These are phyloP conservation scores for Trametes gibbosa DNA, from an alignment of 768 basidiomycete species.

Conservation along the genomic window DNA sequence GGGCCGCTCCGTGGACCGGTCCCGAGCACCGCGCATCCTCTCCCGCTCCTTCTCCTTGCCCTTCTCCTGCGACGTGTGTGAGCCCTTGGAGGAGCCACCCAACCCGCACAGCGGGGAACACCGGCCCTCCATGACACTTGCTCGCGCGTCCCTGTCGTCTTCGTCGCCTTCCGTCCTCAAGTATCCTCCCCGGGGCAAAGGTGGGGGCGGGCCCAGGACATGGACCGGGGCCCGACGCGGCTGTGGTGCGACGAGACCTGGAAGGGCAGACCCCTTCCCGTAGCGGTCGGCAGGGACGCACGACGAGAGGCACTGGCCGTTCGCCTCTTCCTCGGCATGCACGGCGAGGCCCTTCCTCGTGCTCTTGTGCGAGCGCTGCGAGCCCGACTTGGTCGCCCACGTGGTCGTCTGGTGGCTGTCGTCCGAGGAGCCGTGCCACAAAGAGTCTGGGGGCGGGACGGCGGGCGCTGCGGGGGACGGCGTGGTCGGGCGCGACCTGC, in stretches of 20 bases:
- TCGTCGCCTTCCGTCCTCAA: conserved; percentile 1
- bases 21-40: conserved; percentile 12
- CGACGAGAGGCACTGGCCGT: conserved; percentile 3
- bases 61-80: conserved; percentile 21
- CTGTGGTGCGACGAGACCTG: conserved; percentile 15
- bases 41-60: conserved; percentile 26
- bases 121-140: conserved; percentile 27
- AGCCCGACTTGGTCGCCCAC: conserved; percentile 14
- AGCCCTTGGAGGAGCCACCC: conserved; percentile 21
- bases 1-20: conserved; percentile 19
- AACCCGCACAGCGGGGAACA: conserved; percentile 35
- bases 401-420: not conserved
- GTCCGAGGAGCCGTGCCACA: conserved; percentile 4
- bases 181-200: conserved; percentile 14
- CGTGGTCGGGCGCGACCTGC: conserved; percentile 21
- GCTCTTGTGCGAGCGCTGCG: conserved; percentile 15
- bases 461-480: conserved; percentile 10
- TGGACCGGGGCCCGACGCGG: conserved; percentile 17
- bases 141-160: conserved; percentile 18
- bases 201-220: conserved; percentile 21
- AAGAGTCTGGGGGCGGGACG: not conserved
- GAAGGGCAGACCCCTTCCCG: conserved; percentile 9
- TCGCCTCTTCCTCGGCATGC: not conserved
- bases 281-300: conserved; percentile 3
- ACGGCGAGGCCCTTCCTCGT: conserved; percentile 11